These are phyloP conservation scores for Suhomyces ambrosiae DNA, from an alignment of 1,139 yeast species.

Conservation along the genomic window DNA sequence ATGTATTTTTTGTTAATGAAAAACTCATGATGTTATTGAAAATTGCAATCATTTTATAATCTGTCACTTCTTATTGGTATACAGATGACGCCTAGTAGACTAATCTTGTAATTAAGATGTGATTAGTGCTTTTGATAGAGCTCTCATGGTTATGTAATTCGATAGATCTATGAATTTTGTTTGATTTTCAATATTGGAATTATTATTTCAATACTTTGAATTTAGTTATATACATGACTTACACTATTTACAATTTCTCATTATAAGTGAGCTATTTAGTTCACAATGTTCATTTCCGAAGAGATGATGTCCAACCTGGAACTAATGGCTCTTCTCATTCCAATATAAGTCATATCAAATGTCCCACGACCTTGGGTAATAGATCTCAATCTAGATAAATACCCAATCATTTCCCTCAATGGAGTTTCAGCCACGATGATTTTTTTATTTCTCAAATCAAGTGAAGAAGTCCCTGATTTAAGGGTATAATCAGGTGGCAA, in stretches of 20 bases:
- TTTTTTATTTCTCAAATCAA: constrained; percentile 45
- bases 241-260: background rate
- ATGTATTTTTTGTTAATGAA: too few species aligned
- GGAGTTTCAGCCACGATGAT: constrained; percentile 79
- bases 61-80: too few species aligned
- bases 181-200: too few species aligned
- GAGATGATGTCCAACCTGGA: constrained; percentile 43
- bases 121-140: too few species aligned
- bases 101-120: too few species aligned
- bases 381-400: constrained; percentile 73
- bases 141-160: too few species aligned
- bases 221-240: background rate
- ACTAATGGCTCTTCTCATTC: constrained; percentile 63
- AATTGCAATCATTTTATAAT: too few species aligned
- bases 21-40: too few species aligned
- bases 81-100: too few species aligned
- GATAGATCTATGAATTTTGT: too few species aligned
- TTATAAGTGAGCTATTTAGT: background rate
- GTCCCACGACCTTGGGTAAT: constrained; percentile 89
- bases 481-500: constrained; percentile 63
- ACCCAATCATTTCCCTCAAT: constrained; percentile 86
- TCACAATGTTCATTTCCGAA: constrained; percentile 21
- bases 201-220: too few species aligned
- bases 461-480: constrained; percentile 13
- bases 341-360: constrained; percentile 74